Evolutionary conservation across 1,284 basidiomycete genomes (phyloP), one percentile per base, ranked within the genome.

Genomic region (Porodaedalea pini): DNA sequence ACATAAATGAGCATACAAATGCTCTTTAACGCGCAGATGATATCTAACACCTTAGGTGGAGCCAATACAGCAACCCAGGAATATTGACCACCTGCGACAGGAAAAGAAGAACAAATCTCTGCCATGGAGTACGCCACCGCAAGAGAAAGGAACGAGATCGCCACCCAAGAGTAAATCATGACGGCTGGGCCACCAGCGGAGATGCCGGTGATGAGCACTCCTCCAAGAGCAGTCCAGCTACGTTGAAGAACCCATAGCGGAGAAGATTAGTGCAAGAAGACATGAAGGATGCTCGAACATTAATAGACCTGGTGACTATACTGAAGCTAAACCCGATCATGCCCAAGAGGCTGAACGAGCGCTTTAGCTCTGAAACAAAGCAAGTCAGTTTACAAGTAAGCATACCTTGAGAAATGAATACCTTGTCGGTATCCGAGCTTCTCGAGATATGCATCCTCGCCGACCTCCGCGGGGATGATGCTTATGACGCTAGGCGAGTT

Each of bases 291-390:
- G n/a, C 8, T 40, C 13, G 19, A 44, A 10, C 15, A n/a, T 36
- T 32, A 32, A 21, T n/a, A 36, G 6, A 56, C 58, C 58, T 60
- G 6, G 58, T 60, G 25, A 60, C 50, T 5, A 60, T 60, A 19
- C 58, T 60, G 40, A 60, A 60, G 50, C 58, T 60, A 48, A 60
- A 60, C 2, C 58, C 58, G 21, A 60, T 36, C 58, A 60, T 60
- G 10, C 58, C 58, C 34, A 56, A 17, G 7, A 60, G 37, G 27
- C 58, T 60, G 41, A 60, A 60, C 6, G 58, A 45, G 31, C 58
- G 45, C 40, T 47, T 60, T 13, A 60, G 34, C 36, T 59, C 58
- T 59, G 15, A 11, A 25, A 25, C 11, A 25, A 8, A 15, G 44
- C 21, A 15, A 23, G 5, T n/a, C 47, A 13, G 37, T 37, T 4